Base-by-base conservation (phyloP, 75 land plant genomes). In the Picea sitchensis region DNA sequence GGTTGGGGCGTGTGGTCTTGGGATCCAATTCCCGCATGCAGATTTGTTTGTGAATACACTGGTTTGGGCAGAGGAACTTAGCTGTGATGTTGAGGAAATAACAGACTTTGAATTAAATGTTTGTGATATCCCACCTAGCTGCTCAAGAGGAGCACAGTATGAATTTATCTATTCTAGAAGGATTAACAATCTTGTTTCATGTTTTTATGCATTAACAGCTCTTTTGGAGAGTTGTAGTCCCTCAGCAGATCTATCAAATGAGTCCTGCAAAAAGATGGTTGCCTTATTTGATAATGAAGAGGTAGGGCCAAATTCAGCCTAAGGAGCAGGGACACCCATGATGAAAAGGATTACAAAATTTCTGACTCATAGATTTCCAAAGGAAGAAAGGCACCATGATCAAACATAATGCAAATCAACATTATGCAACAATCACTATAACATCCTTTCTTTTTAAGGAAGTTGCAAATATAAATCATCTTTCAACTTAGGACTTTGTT, bases 211-310 rank as follows among this genome's bases (percentile, higher is more conserved):
- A 14, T 82, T 95, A 62, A 86, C 92, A 81, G 93, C 95, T 76
- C 93, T 97, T 56, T 32, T 91, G 65, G 95, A 97, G 79, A 86
- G 94, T 5, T 89, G 87, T 76, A 62, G 81, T n/a, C 76, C 81
- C 72, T 21, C 85, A 23, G 82, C 61, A 2, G 89, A 85, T 81
- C 83, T 94, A 63, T 79, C 86, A 81, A 83, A 88, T 87, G 98
- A 92, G 75, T 79, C 81, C 32, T 87, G 87, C 44, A 89, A 94
- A 74, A 85, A 95, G 74, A 93, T 95, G 92, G 88, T 97, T 82
- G 94, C 99, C 63, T 76, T 97, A 73, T 97, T 96, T 90, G 99
- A 97, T 71, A 94, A 90, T 90, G 98, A 97, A 76, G 98, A 96
- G 99, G 99, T 96, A 11, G 98, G 99, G 9, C 94, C 99, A 61